A percentile compares a stretch with the other conserved stretches of the same genome.
phyloP scores from a whole-genome alignment of 768 basidiomycete species.

The Russula ochroleuca region DNA sequence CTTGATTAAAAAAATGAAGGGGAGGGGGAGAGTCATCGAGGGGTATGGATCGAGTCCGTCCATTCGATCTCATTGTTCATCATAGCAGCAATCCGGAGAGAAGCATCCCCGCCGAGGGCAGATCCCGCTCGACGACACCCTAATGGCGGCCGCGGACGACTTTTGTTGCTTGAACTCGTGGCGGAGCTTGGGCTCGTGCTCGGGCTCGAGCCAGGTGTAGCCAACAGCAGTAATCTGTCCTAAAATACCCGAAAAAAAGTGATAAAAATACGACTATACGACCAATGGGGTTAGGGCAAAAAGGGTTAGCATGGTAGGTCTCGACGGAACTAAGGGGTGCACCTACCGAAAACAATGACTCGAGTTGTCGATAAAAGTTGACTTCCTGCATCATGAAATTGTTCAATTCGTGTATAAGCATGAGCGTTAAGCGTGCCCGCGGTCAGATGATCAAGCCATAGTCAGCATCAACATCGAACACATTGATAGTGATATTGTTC shows the following conservation, averaged over 20 bases:
- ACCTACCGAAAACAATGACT: conserved; percentile 43
- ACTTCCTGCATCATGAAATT: conserved; percentile 58
- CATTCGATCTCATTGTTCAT: background rate
- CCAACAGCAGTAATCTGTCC: too few relatives aligned
- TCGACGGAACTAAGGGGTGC: background rate
- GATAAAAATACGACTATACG: background rate
- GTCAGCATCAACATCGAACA: conserved; percentile 50
- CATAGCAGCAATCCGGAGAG: background rate
- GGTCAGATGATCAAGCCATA: conserved; percentile 39
- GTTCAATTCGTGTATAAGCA: conserved; percentile 56
- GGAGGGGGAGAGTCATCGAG: background rate
- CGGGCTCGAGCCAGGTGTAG: too few relatives aligned
- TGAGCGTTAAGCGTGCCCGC: conserved; percentile 31
- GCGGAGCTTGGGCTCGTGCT: background rate
- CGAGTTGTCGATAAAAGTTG: conserved; percentile 46
- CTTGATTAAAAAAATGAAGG: background rate
- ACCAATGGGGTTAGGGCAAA: conserved; percentile 33
- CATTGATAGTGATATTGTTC: background rate
- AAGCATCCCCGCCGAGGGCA: background rate
- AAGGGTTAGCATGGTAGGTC: background rate
- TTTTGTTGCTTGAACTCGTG: background rate
- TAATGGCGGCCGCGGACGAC: background rate
- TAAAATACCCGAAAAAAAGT: background rate
- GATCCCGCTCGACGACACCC: background rate
- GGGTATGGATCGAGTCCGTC: background rate